A percentile compares a stretch with the other conserved stretches of the same genome.
These are phyloP conservation scores for Thielaviopsis cerberus DNA, from an alignment of 2,329 filamentous ascomycete genomes.

Conservation along the genomic window DNA sequence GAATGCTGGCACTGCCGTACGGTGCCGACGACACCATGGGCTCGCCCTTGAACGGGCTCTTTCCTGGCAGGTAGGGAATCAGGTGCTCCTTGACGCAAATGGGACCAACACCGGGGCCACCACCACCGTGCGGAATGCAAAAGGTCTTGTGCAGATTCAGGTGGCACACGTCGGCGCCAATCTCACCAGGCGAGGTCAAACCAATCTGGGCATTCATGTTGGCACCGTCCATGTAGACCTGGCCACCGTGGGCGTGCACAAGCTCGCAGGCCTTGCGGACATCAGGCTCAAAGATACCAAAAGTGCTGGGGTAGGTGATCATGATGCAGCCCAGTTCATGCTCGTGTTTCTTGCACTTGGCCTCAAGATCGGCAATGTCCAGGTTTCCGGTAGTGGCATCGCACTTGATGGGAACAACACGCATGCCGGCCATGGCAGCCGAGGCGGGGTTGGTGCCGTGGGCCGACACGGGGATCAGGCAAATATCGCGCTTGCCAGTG, in stretches of 20 bases:
- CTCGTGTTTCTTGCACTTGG: constrained; percentile 75
- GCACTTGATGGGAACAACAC: constrained; percentile 82
- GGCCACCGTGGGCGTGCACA: constrained; percentile 73
- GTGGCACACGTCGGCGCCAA: constrained; percentile 92
- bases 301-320: constrained; percentile 93
- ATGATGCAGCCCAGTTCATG: constrained; percentile 81
- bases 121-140: constrained; percentile 91
- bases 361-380: constrained; percentile 66
- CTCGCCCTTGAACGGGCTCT: constrained; percentile 17
- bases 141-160: constrained; percentile 97
- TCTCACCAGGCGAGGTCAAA: constrained; percentile 81
- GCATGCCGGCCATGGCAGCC: constrained; percentile 89
- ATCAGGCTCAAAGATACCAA: constrained; percentile 80
- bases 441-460: constrained; percentile 93
- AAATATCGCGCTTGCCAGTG: constrained; percentile 64
- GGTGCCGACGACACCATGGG: constrained; percentile 62
- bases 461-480: constrained; percentile 83
- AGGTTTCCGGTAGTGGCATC: constrained; percentile 74
- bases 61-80: constrained; percentile 51
- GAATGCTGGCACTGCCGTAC: constrained; percentile 76
- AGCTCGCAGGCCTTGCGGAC: constrained; percentile 71
- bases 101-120: constrained; percentile 81
- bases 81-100: constrained; percentile 81
- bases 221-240: constrained; percentile 96
- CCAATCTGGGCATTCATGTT: constrained; percentile 99